Evolutionary conservation across 2,329 filamentous ascomycete genomes (phyloP), one percentile per base, ranked within the genome.

Genomic region (Paecilomyces variotii): DNA sequence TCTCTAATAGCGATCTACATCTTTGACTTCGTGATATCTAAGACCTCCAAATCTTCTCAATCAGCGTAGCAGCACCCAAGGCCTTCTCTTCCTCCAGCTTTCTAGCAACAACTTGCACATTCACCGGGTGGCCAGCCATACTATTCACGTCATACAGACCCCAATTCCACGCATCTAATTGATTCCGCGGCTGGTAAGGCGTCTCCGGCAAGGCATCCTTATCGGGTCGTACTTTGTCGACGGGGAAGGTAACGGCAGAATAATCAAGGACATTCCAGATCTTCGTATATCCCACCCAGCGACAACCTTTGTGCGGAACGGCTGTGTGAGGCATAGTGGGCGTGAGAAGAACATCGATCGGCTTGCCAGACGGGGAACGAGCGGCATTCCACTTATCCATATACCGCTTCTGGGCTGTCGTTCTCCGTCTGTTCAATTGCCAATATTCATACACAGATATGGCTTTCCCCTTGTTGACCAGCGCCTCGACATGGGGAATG

Each of bases 401-500:
- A 57, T 85, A 87, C 2, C 72, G 74, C 59, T 84, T 79, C 61
- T 85, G 82, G 3, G 78, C 73, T 0, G 72, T 74, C 27, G 76
- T 58, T 64, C 87, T 87, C 27, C 78, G 76, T 60, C 76, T 82
- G 70, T 87, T 87, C 5, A 88, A 75, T 63, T 87, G 84, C 86
- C 85, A 88, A 70, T 88, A 88, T 3, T 85, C 76, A 59, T 83
- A 87, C 0, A 87, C 83, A 0, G 82, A 85, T 12, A 87, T 82
- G 0, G 83, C 67, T 10, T 76, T 63, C 1, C 77, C 81, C 0
- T 77, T 74, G 56, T 82, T 81, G 12, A 87, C 69, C 4, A 88
- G 74, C 0, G 73, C 76, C 64, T 86, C 76, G 0, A 88, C 84
- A 57, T 85, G 82, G 0, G 82, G 80, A 2, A 87, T 79, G 49